Percentiles rank a stretch among this genome's conserved stretches.
Evolutionary conservation across 2,329 filamentous ascomycete genomes (phyloP).

Genomic region (Neofusicoccum ribis): DNA sequence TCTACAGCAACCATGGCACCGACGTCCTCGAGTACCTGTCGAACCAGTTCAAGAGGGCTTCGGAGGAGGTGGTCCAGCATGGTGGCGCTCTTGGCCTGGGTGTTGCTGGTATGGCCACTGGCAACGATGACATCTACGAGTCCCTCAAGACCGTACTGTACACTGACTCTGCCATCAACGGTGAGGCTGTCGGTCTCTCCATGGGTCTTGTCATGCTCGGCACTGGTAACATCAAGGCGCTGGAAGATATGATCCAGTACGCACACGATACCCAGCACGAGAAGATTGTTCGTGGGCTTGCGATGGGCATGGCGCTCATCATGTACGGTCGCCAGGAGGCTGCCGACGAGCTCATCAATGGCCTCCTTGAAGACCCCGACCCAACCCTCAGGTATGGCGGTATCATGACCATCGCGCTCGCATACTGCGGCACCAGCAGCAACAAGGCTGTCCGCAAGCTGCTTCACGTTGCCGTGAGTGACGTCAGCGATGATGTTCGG

Average conservation of each 20-base stretch:
- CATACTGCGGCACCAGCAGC: conserved; percentile 95
- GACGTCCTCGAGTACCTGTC: conserved; percentile 81
- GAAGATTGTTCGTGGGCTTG: conserved; percentile 95
- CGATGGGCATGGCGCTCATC: conserved; percentile 95
- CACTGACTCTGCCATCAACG: conserved; percentile 92
- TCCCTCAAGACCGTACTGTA: conserved; percentile 87
- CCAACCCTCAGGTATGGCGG: conserved; percentile 93
- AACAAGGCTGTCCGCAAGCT: conserved; percentile 98
- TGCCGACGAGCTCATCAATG: conserved; percentile 91
- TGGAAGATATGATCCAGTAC: conserved; percentile 97
- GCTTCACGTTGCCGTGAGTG: conserved; percentile 92
- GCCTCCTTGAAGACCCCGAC: conserved; percentile 88
- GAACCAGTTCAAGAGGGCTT: conserved; percentile 70
- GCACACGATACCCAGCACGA: conserved; percentile 98
- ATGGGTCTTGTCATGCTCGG: conserved; percentile 99
- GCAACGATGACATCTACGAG: conserved; percentile 85
- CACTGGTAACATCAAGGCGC: conserved; percentile 88
- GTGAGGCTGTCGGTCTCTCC: conserved; percentile 89
- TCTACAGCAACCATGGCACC: conserved; percentile 95
- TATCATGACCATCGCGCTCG: conserved; percentile 97
- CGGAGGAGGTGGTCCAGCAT: conserved; percentile 94
- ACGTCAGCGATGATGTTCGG: conserved; percentile 96
- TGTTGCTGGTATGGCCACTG: conserved; percentile 96
- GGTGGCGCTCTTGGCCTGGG: conserved; percentile 92
- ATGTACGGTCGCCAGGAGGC: conserved; percentile 97